phyloP scores from a whole-genome alignment of 129 eudicot genomes.

The Pseudognaphalium luteoalbum region DNA sequence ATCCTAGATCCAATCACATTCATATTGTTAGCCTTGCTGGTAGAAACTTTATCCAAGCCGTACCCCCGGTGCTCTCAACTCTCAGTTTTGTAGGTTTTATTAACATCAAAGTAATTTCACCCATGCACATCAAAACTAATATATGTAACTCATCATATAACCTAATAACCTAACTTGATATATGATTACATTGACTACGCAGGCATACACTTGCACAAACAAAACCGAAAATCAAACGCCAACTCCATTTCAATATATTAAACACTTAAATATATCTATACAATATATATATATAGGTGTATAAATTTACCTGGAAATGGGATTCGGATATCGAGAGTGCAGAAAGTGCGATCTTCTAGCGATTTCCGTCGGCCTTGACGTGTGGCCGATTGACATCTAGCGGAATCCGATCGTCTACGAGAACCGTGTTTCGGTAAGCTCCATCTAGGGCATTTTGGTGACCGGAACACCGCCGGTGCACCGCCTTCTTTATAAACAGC shows the following conservation, averaged over 20 bases:
- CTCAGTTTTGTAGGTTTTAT: too few species aligned
- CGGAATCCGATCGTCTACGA: constrained; percentile 30
- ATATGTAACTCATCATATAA: background rate
- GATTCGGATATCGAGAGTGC: constrained; percentile 70
- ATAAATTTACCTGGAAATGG: constrained; percentile 75
- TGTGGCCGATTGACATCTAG: constrained; percentile 69
- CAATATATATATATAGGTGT: too few species aligned
- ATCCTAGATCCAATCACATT: too few species aligned
- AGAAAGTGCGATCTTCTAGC: constrained; percentile 78
- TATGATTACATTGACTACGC: background rate
- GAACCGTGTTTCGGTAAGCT: constrained; percentile 43
- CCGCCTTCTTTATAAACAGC: constrained; percentile 88
- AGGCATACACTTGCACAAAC: background rate
- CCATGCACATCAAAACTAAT: too few species aligned
- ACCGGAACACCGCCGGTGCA: constrained; percentile 90
- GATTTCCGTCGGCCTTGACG: constrained; percentile 80
- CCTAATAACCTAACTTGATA: background rate
- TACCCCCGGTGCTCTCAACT: too few species aligned
- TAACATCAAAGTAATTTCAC: too few species aligned
- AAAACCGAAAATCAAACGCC: background rate
- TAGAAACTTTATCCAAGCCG: too few species aligned
- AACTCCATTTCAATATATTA: background rate
- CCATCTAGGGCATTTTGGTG: constrained; percentile 97
- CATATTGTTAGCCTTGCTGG: too few species aligned
- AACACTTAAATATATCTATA: too few species aligned